These are phyloP conservation scores for Theileria orientalis DNA, from an alignment of 169 alveolate genomes.

Conservation along the genomic window DNA sequence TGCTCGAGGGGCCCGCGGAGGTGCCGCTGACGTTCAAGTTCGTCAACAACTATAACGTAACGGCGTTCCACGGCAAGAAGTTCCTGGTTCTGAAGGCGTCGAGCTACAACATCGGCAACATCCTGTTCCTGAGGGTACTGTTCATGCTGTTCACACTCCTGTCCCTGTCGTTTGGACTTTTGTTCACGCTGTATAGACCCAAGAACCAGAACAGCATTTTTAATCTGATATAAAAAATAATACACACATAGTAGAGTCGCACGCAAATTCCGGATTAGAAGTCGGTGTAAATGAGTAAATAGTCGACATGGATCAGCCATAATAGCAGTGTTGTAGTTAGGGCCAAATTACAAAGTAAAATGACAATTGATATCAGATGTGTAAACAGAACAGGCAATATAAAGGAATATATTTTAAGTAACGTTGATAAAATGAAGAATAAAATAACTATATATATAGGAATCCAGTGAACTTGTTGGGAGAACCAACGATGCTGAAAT, in stretches of 20 bases:
- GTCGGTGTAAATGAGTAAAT: no score
- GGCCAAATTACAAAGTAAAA: no score
- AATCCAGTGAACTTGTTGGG: no score
- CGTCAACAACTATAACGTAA: slow-evolving; percentile 66
- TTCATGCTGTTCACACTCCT: slow-evolving; percentile 12
- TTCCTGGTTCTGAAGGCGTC: slow-evolving; percentile 58
- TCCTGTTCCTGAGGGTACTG: slow-evolving; percentile 19
- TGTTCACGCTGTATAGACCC: slow-evolving; percentile 32
- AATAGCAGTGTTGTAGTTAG: no score
- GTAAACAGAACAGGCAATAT: no score
- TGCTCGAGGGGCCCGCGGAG: slow-evolving; percentile 61
- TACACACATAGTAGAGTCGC: neutral
- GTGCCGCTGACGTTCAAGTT: slow-evolving; percentile 73
- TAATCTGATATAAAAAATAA: slow-evolving; percentile 25
- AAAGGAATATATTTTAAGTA: no score
- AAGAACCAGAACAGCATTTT: slow-evolving; percentile 13
- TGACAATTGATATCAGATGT: no score
- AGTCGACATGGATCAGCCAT: no score
- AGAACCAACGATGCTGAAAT: no score
- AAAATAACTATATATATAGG: no score
- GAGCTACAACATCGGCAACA: slow-evolving; percentile 30
- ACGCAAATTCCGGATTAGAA: no score
- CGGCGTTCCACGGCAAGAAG: slow-evolving; percentile 72
- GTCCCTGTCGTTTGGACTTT: slow-evolving; percentile 17
- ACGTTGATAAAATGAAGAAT: no score